phyloP scores from a whole-genome alignment of 768 basidiomycete species.

The Phlegmacium glaucopus region DNA sequence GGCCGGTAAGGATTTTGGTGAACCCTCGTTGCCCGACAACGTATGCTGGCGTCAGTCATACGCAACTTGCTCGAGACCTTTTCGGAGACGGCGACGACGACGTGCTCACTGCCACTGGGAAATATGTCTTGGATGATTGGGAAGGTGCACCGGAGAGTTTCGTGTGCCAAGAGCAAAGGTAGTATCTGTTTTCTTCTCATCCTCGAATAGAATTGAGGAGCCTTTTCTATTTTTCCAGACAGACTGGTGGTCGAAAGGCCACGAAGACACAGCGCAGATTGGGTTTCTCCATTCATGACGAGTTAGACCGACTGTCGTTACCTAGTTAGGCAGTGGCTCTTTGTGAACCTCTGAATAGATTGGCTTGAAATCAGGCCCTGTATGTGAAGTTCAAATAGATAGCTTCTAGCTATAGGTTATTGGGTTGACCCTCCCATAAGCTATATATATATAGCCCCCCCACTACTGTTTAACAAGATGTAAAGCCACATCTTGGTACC shows the following conservation, averaged over 20 bases:
- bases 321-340: neutral
- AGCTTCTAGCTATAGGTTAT: too few relatives aligned
- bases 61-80: slow-evolving; percentile 90
- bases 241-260: slow-evolving; percentile 86
- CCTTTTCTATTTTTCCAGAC: slow-evolving; percentile 35
- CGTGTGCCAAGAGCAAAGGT: slow-evolving; percentile 96
- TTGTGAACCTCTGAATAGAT: too few relatives aligned
- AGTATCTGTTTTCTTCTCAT: slow-evolving; percentile 15
- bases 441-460: too few relatives aligned
- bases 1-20: slow-evolving; percentile 87
- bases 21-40: slow-evolving; percentile 98
- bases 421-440: too few relatives aligned
- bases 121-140: slow-evolving; percentile 93
- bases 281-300: slow-evolving; percentile 79
- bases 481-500: too few relatives aligned
- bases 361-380: too few relatives aligned
- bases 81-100: slow-evolving; percentile 81
- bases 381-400: too few relatives aligned
- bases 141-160: slow-evolving; percentile 96
- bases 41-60: slow-evolving; percentile 96
- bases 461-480: too few relatives aligned
- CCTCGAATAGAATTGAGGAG: neutral
- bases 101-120: slow-evolving; percentile 44
- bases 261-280: slow-evolving; percentile 85
- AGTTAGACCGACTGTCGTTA: slow-evolving; percentile 37